Base-by-base conservation (phyloP, 2,329 filamentous ascomycete genomes). In the Ceratocystis harringtonii region DNA sequence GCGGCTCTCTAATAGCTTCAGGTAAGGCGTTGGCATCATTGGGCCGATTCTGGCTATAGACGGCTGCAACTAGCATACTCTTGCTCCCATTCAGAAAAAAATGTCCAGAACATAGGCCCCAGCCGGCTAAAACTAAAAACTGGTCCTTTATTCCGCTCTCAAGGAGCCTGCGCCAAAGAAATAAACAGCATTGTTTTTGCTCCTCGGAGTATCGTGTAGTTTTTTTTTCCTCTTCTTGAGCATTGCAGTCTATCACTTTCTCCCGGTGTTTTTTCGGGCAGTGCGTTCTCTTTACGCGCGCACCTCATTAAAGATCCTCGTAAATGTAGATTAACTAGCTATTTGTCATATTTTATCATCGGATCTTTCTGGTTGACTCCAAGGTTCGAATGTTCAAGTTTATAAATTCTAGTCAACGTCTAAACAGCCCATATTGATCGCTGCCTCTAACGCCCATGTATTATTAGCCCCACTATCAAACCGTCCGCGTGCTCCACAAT, bases 11-110 rank as follows among this genome's bases (percentile, higher is more conserved):
- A 57, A 22, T 17, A 28, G 52, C 6, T 57, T 17, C 52, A 57
- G 70, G 74, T 81, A 1, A 81, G 82, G 22, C 80, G 75, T 43
- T n/a, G n/a, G n/a, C n/a, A n/a, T 88, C 3, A 89, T 90, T 79
- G 86, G 86, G 0, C 90, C 87, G 87, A 86, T 84, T 22, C 71
- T 90, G 67, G 87, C 85, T 2, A 86, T 90, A 74, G 87, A 90
- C 66, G 30, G 52, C 25, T 12, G 30, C 25, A 22, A 57, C 52
- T 57, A 28, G 52, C 22, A 22, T 15, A 22, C n/a, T n/a, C 52
- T 57, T 28, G 10, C 0, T 30, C 22, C 52, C 15, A 57, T 17
- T 22, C 52, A 57, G 52, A 6, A 57, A 5, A 22, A 8, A n/a
- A n/a, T 32, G 52, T 15, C 25, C 30, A 55, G 19, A 30, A 17